Evolutionary conservation across 257 asterid genomes (phyloP).

Genomic region (Solanum sitiens): DNA sequence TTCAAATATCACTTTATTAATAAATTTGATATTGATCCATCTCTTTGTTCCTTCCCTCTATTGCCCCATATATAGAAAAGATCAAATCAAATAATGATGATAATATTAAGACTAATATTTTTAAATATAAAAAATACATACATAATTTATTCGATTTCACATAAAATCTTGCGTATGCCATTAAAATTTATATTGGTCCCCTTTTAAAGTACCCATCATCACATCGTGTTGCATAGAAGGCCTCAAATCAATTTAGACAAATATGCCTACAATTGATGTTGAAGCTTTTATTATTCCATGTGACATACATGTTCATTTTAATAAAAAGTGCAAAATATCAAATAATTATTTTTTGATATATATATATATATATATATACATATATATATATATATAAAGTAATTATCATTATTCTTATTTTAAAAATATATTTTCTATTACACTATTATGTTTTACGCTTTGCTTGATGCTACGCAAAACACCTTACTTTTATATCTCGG

Average conservation of each 20-base stretch:
- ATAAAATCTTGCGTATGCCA: not conserved
- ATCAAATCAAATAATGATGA: not conserved
- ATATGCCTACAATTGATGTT: not conserved
- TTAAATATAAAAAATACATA: too few relatives aligned
- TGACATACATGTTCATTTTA: not conserved
- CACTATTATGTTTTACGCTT: not conserved
- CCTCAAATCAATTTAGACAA: not conserved
- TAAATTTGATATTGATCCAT: not conserved
- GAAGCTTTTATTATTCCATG: not conserved
- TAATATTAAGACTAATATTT: too few relatives aligned
- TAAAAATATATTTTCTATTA: too few relatives aligned
- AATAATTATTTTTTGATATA: too few relatives aligned
- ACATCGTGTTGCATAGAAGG: not conserved
- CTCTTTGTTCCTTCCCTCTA: not conserved
- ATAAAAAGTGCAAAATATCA: too few relatives aligned
- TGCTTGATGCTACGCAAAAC: not conserved
- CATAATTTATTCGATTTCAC: not conserved
- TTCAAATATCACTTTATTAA: too few relatives aligned
- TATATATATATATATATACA: too few relatives aligned
- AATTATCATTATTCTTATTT: too few relatives aligned
- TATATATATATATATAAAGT: too few relatives aligned
- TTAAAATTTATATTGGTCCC: not conserved
- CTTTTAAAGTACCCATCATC: not conserved
- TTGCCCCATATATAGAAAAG: not conserved
- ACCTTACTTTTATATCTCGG: not conserved